A percentile compares a stretch with the other conserved stretches of the same genome.
Conservation (phyloP, 1,284 basidiomycete genomes). For the Rhodotorula glutinis region DNA sequence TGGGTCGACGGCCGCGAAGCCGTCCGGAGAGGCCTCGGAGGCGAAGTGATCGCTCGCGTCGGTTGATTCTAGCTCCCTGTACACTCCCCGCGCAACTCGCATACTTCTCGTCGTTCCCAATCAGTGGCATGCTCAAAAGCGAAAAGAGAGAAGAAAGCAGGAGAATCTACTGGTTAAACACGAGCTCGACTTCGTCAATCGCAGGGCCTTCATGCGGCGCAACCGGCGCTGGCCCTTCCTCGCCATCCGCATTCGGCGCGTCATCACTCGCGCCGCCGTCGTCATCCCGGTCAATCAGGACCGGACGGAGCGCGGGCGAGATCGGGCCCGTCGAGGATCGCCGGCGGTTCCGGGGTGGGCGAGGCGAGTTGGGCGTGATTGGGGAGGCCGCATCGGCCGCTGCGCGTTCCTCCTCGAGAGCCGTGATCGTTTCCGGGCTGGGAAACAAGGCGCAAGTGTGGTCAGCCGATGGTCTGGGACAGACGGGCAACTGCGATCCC, state of each 20-base stretch:
- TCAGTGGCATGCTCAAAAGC: too few relatives aligned
- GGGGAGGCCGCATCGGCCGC: slow-evolving; percentile 9
- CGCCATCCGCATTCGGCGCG: slow-evolving; percentile 1
- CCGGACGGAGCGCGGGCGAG: slow-evolving; percentile 38
- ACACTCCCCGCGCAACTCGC: neutral
- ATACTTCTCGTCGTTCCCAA: neutral
- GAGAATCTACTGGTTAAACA: slow-evolving; percentile 22
- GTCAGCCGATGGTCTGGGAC: too few relatives aligned
- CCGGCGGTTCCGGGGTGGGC: slow-evolving; percentile 17
- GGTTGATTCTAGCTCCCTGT: slow-evolving; percentile 5
- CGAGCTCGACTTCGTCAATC: slow-evolving; percentile 39
- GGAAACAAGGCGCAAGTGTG: too few relatives aligned
- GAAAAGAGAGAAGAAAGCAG: neutral
- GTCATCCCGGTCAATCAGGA: slow-evolving; percentile 40
- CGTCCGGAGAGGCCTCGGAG: slow-evolving; percentile 47
- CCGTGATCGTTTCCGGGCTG: slow-evolving; percentile 40
- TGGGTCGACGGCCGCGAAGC: slow-evolving; percentile 52
- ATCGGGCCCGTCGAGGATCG: slow-evolving; percentile 37
- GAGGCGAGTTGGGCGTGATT: slow-evolving; percentile 22
- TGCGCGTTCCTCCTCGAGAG: slow-evolving; percentile 37
- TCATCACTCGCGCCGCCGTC: slow-evolving; percentile 8
- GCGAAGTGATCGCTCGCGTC: slow-evolving; percentile 49
- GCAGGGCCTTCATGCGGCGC: slow-evolving; percentile 33
- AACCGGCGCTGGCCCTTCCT: slow-evolving; percentile 31
- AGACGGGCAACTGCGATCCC: neutral